Conservation (phyloP, 805 yeast genomes). For the Pichia ethanolica region DNA sequence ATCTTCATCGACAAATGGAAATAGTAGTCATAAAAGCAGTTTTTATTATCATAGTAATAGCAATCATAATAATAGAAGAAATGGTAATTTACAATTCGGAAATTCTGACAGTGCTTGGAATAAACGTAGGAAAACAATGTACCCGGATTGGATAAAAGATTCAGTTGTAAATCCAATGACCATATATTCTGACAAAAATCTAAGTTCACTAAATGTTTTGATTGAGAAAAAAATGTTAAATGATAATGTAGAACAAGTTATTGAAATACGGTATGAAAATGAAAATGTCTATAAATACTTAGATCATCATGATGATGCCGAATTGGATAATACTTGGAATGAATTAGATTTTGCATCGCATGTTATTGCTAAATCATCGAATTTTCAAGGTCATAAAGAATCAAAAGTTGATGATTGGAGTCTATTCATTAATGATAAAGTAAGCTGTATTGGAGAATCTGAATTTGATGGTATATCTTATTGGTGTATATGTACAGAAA, state of each 20-base stretch:
- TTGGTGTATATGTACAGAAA: slow-evolving; percentile 51
- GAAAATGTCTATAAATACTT: slow-evolving; percentile 10
- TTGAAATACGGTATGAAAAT: slow-evolving; percentile 17
- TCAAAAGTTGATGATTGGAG: slow-evolving; percentile 29
- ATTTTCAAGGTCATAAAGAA: not conserved
- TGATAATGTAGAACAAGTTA: slow-evolving; percentile 9
- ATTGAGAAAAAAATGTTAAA: slow-evolving; percentile 12
- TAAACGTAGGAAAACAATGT: slow-evolving; percentile 27
- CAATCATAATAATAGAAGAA: too few species aligned
- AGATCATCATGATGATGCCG: slow-evolving; percentile 20
- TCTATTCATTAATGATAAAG: slow-evolving; percentile 33
- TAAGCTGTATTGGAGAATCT: slow-evolving; percentile 29
- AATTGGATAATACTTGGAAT: slow-evolving; percentile 24
- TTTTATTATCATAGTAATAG: not conserved
- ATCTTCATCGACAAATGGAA: not conserved
- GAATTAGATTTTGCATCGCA: slow-evolving; percentile 30
- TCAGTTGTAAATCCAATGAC: slow-evolving; percentile 22
- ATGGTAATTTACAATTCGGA: not conserved
- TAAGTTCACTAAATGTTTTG: slow-evolving; percentile 25
- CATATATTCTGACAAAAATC: slow-evolving; percentile 22
- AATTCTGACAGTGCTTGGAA: not conserved
- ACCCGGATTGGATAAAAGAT: slow-evolving; percentile 23
- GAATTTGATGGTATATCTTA: slow-evolving; percentile 38
- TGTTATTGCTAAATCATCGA: slow-evolving; percentile 8
- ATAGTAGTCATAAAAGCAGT: too few species aligned